These are phyloP conservation scores for Cronartium quercuum DNA, from an alignment of 1,284 basidiomycete species.

Conservation along the genomic window DNA sequence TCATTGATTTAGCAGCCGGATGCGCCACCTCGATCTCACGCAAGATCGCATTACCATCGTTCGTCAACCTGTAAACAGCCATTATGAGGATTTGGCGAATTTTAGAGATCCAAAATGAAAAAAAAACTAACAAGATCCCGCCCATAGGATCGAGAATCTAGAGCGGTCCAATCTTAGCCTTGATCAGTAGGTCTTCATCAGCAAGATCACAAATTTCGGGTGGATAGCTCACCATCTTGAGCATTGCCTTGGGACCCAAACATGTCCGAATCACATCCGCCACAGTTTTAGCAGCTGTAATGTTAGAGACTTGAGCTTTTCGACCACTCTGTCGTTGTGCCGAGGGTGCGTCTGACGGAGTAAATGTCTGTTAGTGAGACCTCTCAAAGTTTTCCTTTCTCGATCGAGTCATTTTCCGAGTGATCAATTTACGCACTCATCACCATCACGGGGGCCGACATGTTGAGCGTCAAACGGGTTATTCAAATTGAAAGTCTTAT, in stretches of 20 bases:
- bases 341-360: slow-evolving; percentile 53
- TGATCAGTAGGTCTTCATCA: slow-evolving; percentile 54
- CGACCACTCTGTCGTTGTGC: slow-evolving; percentile 87
- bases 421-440: slow-evolving; percentile 19
- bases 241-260: slow-evolving; percentile 93
- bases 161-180: too few species aligned
- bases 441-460: slow-evolving; percentile 21
- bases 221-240: slow-evolving; percentile 83
- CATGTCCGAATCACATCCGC: slow-evolving; percentile 98
- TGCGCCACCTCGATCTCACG: slow-evolving; percentile 97
- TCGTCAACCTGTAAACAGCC: slow-evolving; percentile 66
- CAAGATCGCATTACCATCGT: slow-evolving; percentile 95
- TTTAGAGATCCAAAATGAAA: too few species aligned
- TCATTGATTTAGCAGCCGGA: slow-evolving; percentile 99
- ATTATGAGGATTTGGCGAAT: not conserved
- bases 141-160: slow-evolving; percentile 66
- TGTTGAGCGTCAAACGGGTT: not conserved
- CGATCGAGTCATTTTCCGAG: not conserved
- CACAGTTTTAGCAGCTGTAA: slow-evolving; percentile 96
- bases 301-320: slow-evolving; percentile 95
- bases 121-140: slow-evolving; percentile 69
- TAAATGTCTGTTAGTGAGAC: not conserved
- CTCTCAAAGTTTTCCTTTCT: not conserved
- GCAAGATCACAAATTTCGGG: too few species aligned
- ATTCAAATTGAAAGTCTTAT: not conserved